Evolutionary conservation across 106 monocot genomes (phyloP).

Genomic region (Acanthochlamys bracteata): DNA sequence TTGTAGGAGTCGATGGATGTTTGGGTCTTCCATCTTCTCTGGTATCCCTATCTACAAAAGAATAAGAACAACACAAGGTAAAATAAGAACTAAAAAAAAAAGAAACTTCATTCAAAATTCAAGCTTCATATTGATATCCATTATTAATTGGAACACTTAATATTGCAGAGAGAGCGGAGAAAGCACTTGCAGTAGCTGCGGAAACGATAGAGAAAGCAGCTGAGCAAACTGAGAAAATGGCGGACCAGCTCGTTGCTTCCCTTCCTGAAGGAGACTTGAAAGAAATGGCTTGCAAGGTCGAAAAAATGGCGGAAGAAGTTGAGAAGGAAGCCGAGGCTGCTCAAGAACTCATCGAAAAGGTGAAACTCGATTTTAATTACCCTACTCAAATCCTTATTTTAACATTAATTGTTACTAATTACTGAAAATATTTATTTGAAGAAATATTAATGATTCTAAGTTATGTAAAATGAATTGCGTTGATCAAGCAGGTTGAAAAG

Average conservation of each 20-base stretch:
- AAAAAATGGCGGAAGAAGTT: constrained; percentile 7
- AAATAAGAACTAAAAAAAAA: background rate
- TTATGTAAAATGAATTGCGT: too few relatives aligned
- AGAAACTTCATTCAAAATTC: too few relatives aligned
- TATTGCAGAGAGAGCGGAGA: constrained; percentile 9
- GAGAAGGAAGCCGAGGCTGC: constrained; percentile 3
- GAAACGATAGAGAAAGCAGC: constrained; percentile 22
- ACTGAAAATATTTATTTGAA: too few relatives aligned
- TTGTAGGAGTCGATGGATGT: constrained; percentile 10
- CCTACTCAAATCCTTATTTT: too few relatives aligned
- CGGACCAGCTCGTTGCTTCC: constrained; percentile 13
- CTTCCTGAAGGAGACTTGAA: constrained; percentile 17
- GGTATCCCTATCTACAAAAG: constrained; percentile 16
- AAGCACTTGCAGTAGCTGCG: background rate
- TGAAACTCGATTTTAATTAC: background rate
- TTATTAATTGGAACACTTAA: background rate
- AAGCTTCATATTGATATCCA: background rate
- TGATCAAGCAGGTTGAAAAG: too few relatives aligned
- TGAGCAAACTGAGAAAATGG: constrained; percentile 22
- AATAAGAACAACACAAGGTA: constrained; percentile 12
- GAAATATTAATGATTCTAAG: too few relatives aligned
- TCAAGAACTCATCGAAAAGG: constrained; percentile 12
- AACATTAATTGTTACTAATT: too few relatives aligned
- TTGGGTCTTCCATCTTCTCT: constrained; percentile 6
- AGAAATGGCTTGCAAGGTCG: background rate